phyloP scores from a whole-genome alignment of 257 asterid genomes.

The Ilex asprella region DNA sequence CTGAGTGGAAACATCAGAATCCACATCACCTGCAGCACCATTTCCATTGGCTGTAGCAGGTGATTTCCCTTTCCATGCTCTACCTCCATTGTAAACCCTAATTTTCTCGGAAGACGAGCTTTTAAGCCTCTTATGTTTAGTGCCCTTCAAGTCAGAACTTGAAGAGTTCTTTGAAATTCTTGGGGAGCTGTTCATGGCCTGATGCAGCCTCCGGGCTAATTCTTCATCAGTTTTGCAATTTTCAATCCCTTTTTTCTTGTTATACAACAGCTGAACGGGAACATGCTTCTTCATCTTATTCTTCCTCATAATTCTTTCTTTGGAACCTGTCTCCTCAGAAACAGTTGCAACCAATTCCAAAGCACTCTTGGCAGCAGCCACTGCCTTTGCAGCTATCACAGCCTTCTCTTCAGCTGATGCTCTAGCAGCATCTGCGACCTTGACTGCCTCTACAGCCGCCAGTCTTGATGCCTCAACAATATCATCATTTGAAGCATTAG shows the following conservation, averaged over 20 bases:
- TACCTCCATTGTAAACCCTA: constrained; percentile 18
- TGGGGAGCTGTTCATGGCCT: constrained; percentile 62
- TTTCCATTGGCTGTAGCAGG: constrained; percentile 24
- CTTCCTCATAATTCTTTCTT: constrained; percentile 33
- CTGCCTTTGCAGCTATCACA: constrained; percentile 77
- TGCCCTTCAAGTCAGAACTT: constrained; percentile 31
- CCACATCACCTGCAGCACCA: constrained; percentile 25
- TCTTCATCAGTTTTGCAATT: constrained; percentile 61
- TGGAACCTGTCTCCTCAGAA: constrained; percentile 34
- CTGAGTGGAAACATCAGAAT: constrained; percentile 26
- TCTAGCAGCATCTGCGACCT: constrained; percentile 64
- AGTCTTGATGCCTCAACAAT: constrained; percentile 59
- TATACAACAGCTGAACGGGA: constrained; percentile 54
- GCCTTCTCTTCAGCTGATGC: constrained; percentile 91
- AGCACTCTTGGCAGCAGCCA: constrained; percentile 84
- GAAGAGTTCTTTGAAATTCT: constrained; percentile 48
- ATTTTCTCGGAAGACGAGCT: constrained; percentile 23
- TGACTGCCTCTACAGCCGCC: constrained; percentile 69
- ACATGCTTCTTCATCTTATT: constrained; percentile 59
- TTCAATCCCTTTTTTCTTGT: constrained; percentile 35
- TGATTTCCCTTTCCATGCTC: constrained; percentile 22
- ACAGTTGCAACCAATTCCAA: constrained; percentile 65
- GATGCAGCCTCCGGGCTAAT: constrained; percentile 57
- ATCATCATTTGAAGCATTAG: constrained; percentile 58
- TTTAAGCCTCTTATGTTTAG: constrained; percentile 51